Conservation (phyloP, 108 stramenopile species). For the Nannochloropsis salina region DNA sequence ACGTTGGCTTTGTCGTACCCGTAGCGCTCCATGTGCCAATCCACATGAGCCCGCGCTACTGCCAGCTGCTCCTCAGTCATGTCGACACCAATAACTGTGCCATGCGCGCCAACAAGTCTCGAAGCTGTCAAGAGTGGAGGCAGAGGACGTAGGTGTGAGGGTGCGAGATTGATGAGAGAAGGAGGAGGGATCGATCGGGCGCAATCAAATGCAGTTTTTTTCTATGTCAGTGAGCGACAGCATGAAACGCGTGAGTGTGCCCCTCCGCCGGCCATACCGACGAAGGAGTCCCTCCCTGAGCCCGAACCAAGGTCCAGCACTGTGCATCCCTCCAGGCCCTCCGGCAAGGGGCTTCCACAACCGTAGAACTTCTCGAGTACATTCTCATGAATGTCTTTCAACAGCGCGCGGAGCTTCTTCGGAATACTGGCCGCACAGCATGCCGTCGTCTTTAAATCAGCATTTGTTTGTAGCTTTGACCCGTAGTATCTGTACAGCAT, state of each 20-base stretch:
- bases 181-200: not conserved
- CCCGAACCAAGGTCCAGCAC: slow-evolving; percentile 91
- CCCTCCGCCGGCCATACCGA: slow-evolving; percentile 52
- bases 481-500: slow-evolving; percentile 69
- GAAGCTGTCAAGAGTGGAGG: slow-evolving; percentile 39
- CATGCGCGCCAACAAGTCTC: slow-evolving; percentile 76
- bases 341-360: slow-evolving; percentile 84
- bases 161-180: not conserved
- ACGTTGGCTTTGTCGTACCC: slow-evolving; percentile 70
- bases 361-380: slow-evolving; percentile 86
- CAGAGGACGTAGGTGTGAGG: not conserved
- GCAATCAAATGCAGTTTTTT: not conserved
- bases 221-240: not conserved
- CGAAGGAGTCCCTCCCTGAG: slow-evolving; percentile 84
- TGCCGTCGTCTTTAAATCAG: slow-evolving; percentile 87
- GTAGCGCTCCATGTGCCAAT: slow-evolving; percentile 75
- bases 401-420: slow-evolving; percentile 62
- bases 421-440: slow-evolving; percentile 75
- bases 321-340: slow-evolving; percentile 65
- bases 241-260: not conserved
- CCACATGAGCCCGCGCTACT: slow-evolving; percentile 67
- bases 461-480: slow-evolving; percentile 64
- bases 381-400: slow-evolving; percentile 70
- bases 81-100: slow-evolving; percentile 89
- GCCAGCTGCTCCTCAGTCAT: slow-evolving; percentile 92